Base-by-base conservation (phyloP, 345 rosid genomes). In the Arabis alpina region DNA sequence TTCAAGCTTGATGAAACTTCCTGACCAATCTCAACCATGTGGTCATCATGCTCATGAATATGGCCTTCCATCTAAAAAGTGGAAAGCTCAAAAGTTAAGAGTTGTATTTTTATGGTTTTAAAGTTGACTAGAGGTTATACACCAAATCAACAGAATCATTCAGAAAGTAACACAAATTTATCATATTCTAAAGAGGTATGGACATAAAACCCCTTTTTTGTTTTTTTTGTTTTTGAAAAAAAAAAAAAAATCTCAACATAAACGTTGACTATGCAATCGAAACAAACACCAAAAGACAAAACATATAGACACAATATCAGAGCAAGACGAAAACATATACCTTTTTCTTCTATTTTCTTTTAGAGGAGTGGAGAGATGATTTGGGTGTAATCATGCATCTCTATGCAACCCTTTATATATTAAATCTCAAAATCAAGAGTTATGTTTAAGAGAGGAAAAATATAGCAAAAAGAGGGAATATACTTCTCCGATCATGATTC, bases 21-120 rank as follows among this genome's bases (percentile, higher is more conserved):
- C 24, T 32, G 39, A 60, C 24, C 5, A 42, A 60, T 43, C 49
- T 42, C 51, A 60, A 60, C 51, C 51, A 42, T 25, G 3, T 82
- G 79, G 14, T 43, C 77, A 14, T 43, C 77, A 52, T 62, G 30
- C 42, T 28, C 25, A 32, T 47, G 67, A 30, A 25, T 25, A 60
- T 42, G 49, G 7, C 28, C 37, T 42, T 60, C 51, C 50, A 60
- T 60, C 65, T 60, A 51, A 43, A 60, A 6, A 6, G 37, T 41
- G 14, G 13, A 12, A 5, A 41, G 12, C 37, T 12, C 45, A 41
- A 4, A 3, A 41, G 6, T 12, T 12, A 11, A 13, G 37, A 4
- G 14, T 41, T 11, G 5, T 1, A 41, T 4, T 12, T 14, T 41
- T 41, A 12, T 41, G 5, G 2, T 4, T 41, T n/a, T 41, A 41